Evolutionary conservation across 805 yeast genomes (phyloP).

Genomic region (Yamadazyma phyllophila): DNA sequence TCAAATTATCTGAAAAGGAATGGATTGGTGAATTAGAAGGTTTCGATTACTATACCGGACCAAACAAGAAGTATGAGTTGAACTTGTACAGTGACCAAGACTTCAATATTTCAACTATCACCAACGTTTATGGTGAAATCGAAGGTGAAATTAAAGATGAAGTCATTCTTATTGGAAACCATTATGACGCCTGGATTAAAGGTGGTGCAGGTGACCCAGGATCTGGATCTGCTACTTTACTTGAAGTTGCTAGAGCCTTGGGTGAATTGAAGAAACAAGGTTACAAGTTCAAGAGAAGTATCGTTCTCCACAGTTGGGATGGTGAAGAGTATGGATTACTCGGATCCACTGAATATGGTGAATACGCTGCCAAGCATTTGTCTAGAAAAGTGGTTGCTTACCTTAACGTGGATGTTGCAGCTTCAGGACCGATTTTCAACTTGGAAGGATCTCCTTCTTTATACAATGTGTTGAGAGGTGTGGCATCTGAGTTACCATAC

Average conservation of each 20-base stretch:
- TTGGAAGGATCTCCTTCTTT: conserved; percentile 59
- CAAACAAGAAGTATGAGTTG: conserved; percentile 32
- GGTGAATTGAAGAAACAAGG: conserved; percentile 37
- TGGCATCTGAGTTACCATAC: conserved; percentile 46
- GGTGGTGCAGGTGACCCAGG: conserved; percentile 50
- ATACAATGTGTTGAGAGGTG: conserved; percentile 41
- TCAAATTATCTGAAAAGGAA: conserved; percentile 22
- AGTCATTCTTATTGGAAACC: conserved; percentile 43
- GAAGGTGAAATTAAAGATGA: conserved; percentile 40
- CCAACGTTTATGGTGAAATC: conserved; percentile 45
- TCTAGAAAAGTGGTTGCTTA: conserved; percentile 47
- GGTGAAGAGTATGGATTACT: conserved; percentile 51
- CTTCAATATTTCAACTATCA: conserved; percentile 39
- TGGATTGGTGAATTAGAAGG: conserved; percentile 44
- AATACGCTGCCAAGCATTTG: conserved; percentile 40
- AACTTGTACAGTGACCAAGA: conserved; percentile 42
- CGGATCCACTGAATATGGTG: conserved; percentile 59
- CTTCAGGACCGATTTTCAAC: conserved; percentile 48
- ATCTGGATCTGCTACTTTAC: conserved; percentile 42
- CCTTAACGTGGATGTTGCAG: conserved; percentile 51
- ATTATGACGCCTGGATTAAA: conserved; percentile 47
- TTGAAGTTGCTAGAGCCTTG: conserved; percentile 44
- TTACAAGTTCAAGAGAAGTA: conserved; percentile 37
- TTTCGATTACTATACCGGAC: conserved; percentile 39
- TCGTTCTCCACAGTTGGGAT: conserved; percentile 39